Evolutionary conservation across 169 alveolate species (phyloP).

Genomic region (Cryptosporidium canis): DNA sequence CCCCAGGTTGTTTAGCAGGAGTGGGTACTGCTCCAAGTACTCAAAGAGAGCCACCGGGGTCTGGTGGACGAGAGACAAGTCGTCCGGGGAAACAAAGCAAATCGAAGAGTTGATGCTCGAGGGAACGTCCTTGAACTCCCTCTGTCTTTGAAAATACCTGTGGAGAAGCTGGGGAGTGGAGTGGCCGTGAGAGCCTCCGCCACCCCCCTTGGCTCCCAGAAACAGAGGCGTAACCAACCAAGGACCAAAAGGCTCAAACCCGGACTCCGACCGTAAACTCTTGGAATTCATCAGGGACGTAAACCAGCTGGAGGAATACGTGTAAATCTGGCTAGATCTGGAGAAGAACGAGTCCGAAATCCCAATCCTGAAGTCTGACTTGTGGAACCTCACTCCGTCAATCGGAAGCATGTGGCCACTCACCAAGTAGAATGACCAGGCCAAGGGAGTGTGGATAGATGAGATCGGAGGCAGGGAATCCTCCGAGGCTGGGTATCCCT

Average conservation of each 20-base stretch:
- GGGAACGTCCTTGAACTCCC: slow-evolving; percentile 69
- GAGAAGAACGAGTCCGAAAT: slow-evolving; percentile 50
- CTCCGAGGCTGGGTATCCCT: slow-evolving; percentile 76
- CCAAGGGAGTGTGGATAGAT: slow-evolving; percentile 54
- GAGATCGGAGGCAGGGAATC: slow-evolving; percentile 72
- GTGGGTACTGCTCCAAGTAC: slow-evolving; percentile 86
- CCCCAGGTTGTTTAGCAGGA: slow-evolving; percentile 81
- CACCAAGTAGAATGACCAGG: slow-evolving; percentile 59
- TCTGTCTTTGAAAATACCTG: slow-evolving; percentile 48
- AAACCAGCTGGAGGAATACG: slow-evolving; percentile 5
- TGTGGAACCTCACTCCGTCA: slow-evolving; percentile 85
- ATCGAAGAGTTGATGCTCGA: slow-evolving; percentile 74
- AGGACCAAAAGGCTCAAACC: slow-evolving; percentile 68
- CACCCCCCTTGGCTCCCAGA: slow-evolving; percentile 14
- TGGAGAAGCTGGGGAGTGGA: slow-evolving; percentile 49
- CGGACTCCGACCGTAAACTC: not conserved
- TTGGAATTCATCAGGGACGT: slow-evolving; percentile 20
- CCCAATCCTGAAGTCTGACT: slow-evolving; percentile 80
- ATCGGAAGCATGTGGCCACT: slow-evolving; percentile 80
- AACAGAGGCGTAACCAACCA: slow-evolving; percentile 43
- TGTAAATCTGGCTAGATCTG: slow-evolving; percentile 22
- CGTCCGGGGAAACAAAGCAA: slow-evolving; percentile 79
- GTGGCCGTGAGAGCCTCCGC: slow-evolving; percentile 26
- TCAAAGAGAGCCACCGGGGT: slow-evolving; percentile 84
- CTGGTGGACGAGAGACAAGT: slow-evolving; percentile 82